These are phyloP conservation scores for Rehmannia glutinosa DNA, from an alignment of 257 asterid species.

Conservation along the genomic window DNA sequence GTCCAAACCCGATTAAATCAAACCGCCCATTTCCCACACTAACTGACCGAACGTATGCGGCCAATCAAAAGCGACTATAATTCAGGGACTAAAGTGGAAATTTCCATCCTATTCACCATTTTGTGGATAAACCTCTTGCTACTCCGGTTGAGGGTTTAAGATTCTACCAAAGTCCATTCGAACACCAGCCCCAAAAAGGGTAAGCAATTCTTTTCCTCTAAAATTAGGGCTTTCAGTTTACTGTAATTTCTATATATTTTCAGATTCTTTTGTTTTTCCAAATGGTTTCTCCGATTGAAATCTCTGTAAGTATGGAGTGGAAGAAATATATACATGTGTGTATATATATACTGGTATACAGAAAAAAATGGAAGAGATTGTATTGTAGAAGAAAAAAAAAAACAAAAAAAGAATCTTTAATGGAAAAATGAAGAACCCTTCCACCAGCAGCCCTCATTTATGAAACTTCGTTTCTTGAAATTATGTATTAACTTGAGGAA, in stretches of 20 bases:
- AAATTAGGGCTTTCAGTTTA: neutral
- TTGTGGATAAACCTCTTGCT: slow-evolving; percentile 28
- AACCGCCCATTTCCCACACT: too few relatives aligned
- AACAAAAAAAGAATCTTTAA: neutral
- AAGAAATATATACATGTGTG: neutral
- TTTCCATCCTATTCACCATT: neutral
- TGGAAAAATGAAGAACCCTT: neutral
- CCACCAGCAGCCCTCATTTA: too few relatives aligned
- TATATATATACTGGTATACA: too few relatives aligned
- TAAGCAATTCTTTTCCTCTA: neutral
- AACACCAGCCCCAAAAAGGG: neutral
- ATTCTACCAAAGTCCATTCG: neutral
- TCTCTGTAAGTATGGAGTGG: neutral
- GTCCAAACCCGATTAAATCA: too few relatives aligned
- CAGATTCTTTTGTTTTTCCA: neutral
- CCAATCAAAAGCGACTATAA: neutral
- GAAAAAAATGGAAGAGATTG: too few relatives aligned
- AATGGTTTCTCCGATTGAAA: neutral
- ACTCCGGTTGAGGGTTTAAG: slow-evolving; percentile 21
- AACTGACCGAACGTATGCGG: too few relatives aligned
- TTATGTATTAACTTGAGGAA: too few relatives aligned
- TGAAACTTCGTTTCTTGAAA: too few relatives aligned
- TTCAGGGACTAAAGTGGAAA: neutral
- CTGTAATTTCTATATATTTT: neutral
- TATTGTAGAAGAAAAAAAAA: too few relatives aligned